Evolutionary conservation across 2,329 filamentous ascomycete genomes (phyloP), one percentile per base, ranked within the genome.

Genomic region (Colletotrichum paranaense): DNA sequence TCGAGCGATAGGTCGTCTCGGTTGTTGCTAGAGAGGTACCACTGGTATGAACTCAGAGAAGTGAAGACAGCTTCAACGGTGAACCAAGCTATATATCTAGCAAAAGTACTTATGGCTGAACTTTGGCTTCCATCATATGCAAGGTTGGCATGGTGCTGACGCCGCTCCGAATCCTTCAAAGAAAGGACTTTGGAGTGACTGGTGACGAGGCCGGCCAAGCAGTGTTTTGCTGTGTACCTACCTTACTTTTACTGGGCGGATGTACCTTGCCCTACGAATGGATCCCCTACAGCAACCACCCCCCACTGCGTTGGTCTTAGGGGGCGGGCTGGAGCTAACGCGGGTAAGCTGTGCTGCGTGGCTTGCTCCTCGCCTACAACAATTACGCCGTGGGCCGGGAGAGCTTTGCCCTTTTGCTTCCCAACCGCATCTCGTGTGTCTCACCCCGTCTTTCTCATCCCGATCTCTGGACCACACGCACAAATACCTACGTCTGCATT

Each of bases 81-180:
- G 14, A 58, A 19, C 16, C 19, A 24, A 14, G 9, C 16, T 9
- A 22, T 22, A 5, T n/a, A 5, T 22, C 58, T 68, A 69, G 38
- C 65, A 38, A 30, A 68, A n/a, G n/a, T 68, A 69, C 69, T 6
- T 63, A 24, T 24, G n/a, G 22, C 19, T 35, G 14, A 58, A 53
- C 53, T 72, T 64, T n/a, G 53, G 66, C 38, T 69, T 69, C 42
- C 59, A 52, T 62, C 55, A 59, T 49, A 73, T 69, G 42, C 66
- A 69, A 49, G 55, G 32, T 60, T 14, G 42, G 35, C 53, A 38
- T 62, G 67, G 60, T 70, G 67, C 71, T 71, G 32, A 73, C 67
- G 67, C 60, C 56, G 71, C 60, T 7, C 62, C 28, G 56, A 66
- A 73, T 73, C 71, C 71, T 73, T 73, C 60, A 28, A 46, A 28